phyloP scores from a whole-genome alignment of 345 rosid genomes.

The Salix exigua region DNA sequence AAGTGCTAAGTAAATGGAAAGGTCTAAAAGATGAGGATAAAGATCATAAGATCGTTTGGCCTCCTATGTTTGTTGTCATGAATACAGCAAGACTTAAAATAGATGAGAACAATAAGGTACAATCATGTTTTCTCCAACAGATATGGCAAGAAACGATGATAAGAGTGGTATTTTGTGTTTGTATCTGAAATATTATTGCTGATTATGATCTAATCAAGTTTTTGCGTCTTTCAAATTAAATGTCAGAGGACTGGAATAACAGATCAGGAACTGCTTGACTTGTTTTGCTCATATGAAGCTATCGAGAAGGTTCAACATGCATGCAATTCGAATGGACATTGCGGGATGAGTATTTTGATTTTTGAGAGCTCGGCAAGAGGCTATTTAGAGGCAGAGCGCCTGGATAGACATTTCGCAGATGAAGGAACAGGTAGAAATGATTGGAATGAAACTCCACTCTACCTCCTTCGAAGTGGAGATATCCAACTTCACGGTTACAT shows the following conservation, averaged over 20 bases:
- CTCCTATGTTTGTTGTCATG: conserved; percentile 80
- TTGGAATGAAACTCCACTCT: conserved; percentile 35
- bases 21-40: conserved; percentile 56
- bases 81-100: conserved; percentile 49
- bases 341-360: conserved; percentile 58
- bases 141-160: background rate
- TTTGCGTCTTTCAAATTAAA: background rate
- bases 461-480: conserved; percentile 44
- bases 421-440: conserved; percentile 63
- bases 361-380: conserved; percentile 72
- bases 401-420: conserved; percentile 54
- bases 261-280: conserved; percentile 66
- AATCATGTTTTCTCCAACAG: background rate
- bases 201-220: background rate
- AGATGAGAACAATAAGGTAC: conserved; percentile 74
- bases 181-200: background rate
- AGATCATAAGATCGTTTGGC: conserved; percentile 80
- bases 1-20: conserved; percentile 62
- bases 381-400: conserved; percentile 69
- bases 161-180: background rate
- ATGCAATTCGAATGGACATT: conserved; percentile 67
- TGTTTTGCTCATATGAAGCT: conserved; percentile 52
- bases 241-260: conserved; percentile 82
- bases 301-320: conserved; percentile 62
- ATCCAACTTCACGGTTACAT: conserved; percentile 75